phyloP scores from a whole-genome alignment of 179 eudicot genomes.

The Gypsophila paniculata region DNA sequence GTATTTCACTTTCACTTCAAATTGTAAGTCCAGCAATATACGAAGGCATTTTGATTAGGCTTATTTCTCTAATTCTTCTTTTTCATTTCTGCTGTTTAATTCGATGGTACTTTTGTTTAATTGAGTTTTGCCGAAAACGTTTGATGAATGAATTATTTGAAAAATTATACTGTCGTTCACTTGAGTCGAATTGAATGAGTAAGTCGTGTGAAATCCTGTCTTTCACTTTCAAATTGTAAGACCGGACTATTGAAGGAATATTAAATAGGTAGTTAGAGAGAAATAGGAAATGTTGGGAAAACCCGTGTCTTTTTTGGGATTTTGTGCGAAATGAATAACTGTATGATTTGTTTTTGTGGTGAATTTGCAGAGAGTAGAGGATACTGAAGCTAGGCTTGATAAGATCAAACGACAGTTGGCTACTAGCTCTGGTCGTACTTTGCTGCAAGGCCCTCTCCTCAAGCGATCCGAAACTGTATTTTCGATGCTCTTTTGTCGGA shows the following conservation, averaged over 20 bases:
- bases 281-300: no score
- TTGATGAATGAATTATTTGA: not conserved
- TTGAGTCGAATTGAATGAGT: no score
- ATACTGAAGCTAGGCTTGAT: slow-evolving; percentile 62
- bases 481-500: not conserved
- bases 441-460: slow-evolving; percentile 87
- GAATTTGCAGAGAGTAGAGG: slow-evolving; percentile 48
- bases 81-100: not conserved
- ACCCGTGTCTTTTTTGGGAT: no score
- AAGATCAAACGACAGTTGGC: slow-evolving; percentile 91
- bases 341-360: not conserved
- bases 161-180: no score
- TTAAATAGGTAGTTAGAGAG: no score
- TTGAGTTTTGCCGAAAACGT: not conserved
- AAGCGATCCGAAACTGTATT: slow-evolving; percentile 95
- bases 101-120: not conserved
- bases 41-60: no score
- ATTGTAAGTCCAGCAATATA: no score
- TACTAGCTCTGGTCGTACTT: slow-evolving; percentile 70
- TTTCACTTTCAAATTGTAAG: no score
- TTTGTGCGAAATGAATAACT: not conserved
- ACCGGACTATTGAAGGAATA: no score
- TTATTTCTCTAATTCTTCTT: no score
- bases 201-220: no score
- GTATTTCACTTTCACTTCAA: no score